These are phyloP conservation scores for Lizonia empirigonia DNA, from an alignment of 2,329 filamentous ascomycete genomes.

Conservation along the genomic window DNA sequence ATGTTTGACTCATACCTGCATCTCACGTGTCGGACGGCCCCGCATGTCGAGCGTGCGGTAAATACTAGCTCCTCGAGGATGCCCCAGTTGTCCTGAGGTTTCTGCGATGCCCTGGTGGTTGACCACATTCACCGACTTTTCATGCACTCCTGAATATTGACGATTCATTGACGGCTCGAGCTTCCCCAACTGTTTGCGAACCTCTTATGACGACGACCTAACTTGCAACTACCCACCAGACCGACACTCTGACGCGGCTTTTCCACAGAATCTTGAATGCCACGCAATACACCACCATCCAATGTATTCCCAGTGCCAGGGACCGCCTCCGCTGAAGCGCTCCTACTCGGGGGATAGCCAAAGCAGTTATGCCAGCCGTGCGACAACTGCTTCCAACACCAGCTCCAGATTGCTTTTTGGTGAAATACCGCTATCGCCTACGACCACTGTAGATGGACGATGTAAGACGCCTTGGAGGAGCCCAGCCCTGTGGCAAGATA, in stretches of 20 bases:
- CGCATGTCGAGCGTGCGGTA: conserved; percentile 32
- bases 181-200: conserved; percentile 17
- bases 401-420: conserved; percentile 55
- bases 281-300: conserved; percentile 17
- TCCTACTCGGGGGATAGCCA: conserved; percentile 46
- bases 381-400: conserved; percentile 44
- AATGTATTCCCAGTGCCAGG: conserved; percentile 44
- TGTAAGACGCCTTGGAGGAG: conserved; percentile 35
- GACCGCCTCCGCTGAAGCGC: conserved; percentile 48
- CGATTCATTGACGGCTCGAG: conserved; percentile 16
- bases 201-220: conserved; percentile 17
- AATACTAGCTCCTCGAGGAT: conserved; percentile 40
- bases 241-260: conserved; percentile 17
- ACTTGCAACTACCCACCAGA: conserved; percentile 18
- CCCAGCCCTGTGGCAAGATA: conserved; percentile 14
- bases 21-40: conserved; percentile 41
- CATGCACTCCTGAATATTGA: conserved; percentile 22
- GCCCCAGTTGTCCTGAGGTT: conserved; percentile 42
- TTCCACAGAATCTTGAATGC: conserved; percentile 25
- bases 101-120: conserved; percentile 24
- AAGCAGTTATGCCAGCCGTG: conserved; percentile 42
- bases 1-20: conserved; percentile 52
- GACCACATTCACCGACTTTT: conserved; percentile 27
- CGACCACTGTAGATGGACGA: conserved; percentile 44
- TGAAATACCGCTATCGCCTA: conserved; percentile 55